phyloP scores from a whole-genome alignment of 768 basidiomycete species.

The Lyophyllum shimeji region DNA sequence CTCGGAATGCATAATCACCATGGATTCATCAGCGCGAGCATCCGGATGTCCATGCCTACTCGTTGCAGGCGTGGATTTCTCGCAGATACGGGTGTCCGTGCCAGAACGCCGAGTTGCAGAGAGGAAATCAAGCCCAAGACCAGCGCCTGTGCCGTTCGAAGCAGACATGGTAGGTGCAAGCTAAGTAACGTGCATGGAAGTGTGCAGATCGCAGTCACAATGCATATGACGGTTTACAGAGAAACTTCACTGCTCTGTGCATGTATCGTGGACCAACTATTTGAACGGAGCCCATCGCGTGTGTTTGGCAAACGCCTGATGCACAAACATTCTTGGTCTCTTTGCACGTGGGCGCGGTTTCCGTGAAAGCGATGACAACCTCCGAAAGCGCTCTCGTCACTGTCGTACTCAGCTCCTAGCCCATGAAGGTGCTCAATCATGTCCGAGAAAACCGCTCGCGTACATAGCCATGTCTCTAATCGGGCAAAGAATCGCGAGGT shows the following conservation, averaged over 20 bases:
- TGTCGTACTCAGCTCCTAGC: background rate
- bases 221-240: too few relatives aligned
- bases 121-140: constrained; percentile 2
- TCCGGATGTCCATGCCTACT: too few relatives aligned
- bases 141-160: background rate
- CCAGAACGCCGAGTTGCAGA: background rate
- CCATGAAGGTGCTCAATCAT: constrained; percentile 25
- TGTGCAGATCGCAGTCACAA: too few relatives aligned
- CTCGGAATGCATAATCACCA: background rate
- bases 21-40: too few relatives aligned
- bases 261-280: too few relatives aligned
- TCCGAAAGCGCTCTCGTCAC: background rate
- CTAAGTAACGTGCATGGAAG: too few relatives aligned
- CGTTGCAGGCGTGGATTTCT: background rate
- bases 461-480: constrained; percentile 60
- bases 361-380: background rate
- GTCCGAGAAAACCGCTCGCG: constrained; percentile 50
- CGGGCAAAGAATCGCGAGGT: constrained; percentile 49
- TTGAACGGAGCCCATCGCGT: too few relatives aligned
- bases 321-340: background rate
- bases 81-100: background rate
- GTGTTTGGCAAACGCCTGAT: background rate
- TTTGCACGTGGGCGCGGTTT: too few relatives aligned
- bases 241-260: too few relatives aligned
- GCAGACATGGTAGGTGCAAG: background rate